These are phyloP conservation scores for Spinellus fusiger DNA, from an alignment of 192 early-diverging fungal species.

Conservation along the genomic window DNA sequence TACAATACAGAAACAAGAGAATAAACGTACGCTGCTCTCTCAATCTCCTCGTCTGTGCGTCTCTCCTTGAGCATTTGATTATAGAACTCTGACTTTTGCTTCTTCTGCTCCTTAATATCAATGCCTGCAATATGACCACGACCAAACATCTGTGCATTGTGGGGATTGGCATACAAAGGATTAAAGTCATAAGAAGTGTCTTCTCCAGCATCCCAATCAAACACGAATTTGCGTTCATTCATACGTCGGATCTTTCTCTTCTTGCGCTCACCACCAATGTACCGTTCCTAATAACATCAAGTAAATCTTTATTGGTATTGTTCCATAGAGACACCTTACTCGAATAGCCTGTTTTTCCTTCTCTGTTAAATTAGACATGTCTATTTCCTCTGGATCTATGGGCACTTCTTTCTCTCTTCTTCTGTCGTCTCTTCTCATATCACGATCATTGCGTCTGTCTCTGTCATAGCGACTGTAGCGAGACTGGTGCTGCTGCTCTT, in stretches of 20 bases:
- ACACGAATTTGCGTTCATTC: conserved; percentile 94
- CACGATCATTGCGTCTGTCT: conserved; percentile 11
- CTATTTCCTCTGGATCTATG: conserved; percentile 1
- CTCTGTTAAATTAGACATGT: conserved; percentile 18
- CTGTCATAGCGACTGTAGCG: conserved; percentile 31
- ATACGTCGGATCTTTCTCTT: conserved; percentile 73
- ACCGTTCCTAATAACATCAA: conserved; percentile 78
- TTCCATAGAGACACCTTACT: no score
- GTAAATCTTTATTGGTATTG: no score
- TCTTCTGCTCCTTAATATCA: conserved; percentile 71
- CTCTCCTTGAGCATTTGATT: conserved; percentile 56
- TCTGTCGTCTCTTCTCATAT: conserved; percentile 12
- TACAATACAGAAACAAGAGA: neutral
- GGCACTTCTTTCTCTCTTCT: neutral
- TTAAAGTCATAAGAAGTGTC: conserved; percentile 93
- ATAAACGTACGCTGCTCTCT: conserved; percentile 43
- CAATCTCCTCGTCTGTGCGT: conserved; percentile 51
- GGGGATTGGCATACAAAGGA: conserved; percentile 77
- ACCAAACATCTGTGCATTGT: conserved; percentile 75
- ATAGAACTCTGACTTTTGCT: conserved; percentile 62
- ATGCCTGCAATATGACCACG: conserved; percentile 85
- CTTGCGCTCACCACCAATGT: conserved; percentile 75
- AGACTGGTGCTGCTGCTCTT: conserved; percentile 31
- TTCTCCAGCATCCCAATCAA: conserved; percentile 95
- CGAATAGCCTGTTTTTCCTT: conserved; percentile 37